Evolutionary conservation across 2,329 filamentous ascomycete genomes (phyloP).

Genomic region (Exserohilum turcica): DNA sequence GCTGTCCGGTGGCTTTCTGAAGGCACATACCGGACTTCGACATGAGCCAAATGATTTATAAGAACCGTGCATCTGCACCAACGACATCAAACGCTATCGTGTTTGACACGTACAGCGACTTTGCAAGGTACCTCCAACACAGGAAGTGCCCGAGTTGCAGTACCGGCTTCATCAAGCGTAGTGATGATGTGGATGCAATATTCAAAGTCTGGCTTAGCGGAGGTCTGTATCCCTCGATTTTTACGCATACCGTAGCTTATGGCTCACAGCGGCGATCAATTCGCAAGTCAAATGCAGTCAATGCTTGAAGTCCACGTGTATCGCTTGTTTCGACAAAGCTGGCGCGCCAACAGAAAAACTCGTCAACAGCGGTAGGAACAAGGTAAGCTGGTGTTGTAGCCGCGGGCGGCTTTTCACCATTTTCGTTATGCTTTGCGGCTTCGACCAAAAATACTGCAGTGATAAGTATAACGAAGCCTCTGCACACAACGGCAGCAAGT

Average conservation of each 20-base stretch:
- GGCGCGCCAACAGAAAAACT: not conserved
- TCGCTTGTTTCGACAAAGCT: constrained; percentile 7
- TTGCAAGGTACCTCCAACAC: not conserved
- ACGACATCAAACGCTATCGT: too few relatives aligned
- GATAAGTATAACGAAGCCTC: constrained; percentile 15
- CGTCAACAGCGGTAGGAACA: not conserved
- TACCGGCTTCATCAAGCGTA: not conserved
- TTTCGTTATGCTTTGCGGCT: constrained; percentile 43
- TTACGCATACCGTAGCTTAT: not conserved
- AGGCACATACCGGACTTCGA: too few relatives aligned
- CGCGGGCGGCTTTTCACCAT: constrained; percentile 36
- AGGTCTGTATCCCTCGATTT: not conserved
- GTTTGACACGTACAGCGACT: constrained; percentile 5
- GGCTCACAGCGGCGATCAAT: not conserved
- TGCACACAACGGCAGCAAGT: not conserved
- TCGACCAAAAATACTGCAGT: constrained; percentile 34
- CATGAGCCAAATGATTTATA: too few relatives aligned
- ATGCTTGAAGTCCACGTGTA: constrained; percentile 17
- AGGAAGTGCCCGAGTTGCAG: constrained; percentile 5
- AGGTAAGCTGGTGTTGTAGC: constrained; percentile 40
- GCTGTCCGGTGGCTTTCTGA: too few relatives aligned
- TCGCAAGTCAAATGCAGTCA: constrained; percentile 16
- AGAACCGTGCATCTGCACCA: too few relatives aligned
- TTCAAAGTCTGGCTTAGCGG: constrained; percentile 19
- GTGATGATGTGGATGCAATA: constrained; percentile 2